Evolutionary conservation across 495 filamentous ascomycete genomes (phyloP).

Genomic region (Cercophora newfieldiana): DNA sequence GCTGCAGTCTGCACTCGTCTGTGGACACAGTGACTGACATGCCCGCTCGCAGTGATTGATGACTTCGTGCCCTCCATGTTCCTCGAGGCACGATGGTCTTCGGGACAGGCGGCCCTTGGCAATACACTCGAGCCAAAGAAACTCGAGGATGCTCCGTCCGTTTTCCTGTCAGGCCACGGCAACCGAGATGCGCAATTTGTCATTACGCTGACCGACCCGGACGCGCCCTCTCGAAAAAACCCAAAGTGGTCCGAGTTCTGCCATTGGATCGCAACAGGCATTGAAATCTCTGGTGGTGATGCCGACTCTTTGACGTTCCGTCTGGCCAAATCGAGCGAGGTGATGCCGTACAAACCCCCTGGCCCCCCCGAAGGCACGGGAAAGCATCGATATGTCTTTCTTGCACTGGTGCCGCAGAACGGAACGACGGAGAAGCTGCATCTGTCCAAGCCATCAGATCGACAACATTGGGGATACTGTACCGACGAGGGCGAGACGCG

Average conservation of each 20-base stretch:
- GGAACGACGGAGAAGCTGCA: conserved; percentile 40
- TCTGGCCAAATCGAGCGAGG: conserved; percentile 37
- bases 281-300: not conserved
- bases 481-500: conserved; percentile 44
- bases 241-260: conserved; percentile 71
- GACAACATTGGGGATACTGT: conserved; percentile 61
- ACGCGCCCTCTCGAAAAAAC: conserved; percentile 64
- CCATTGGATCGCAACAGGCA: conserved; percentile 63
- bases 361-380: conserved; percentile 64
- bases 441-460: conserved; percentile 54
- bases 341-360: conserved; percentile 61
- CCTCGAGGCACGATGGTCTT: conserved; percentile 53
- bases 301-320: conserved; percentile 12
- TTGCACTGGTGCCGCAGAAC: conserved; percentile 52
- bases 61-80: conserved; percentile 59
- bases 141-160: conserved; percentile 50
- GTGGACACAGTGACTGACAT: no score
- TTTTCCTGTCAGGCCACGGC: conserved; percentile 34
- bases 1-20: not conserved
- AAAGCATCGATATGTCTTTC: conserved; percentile 68
- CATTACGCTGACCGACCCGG: conserved; percentile 65
- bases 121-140: conserved; percentile 58
- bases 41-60: conserved; percentile 53
- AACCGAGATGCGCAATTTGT: conserved; percentile 27
- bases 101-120: conserved; percentile 53